Evolutionary conservation across 305 asterid genomes (phyloP), one percentile per base, ranked within the genome.

Genomic region (Fraxinus dipetala): DNA sequence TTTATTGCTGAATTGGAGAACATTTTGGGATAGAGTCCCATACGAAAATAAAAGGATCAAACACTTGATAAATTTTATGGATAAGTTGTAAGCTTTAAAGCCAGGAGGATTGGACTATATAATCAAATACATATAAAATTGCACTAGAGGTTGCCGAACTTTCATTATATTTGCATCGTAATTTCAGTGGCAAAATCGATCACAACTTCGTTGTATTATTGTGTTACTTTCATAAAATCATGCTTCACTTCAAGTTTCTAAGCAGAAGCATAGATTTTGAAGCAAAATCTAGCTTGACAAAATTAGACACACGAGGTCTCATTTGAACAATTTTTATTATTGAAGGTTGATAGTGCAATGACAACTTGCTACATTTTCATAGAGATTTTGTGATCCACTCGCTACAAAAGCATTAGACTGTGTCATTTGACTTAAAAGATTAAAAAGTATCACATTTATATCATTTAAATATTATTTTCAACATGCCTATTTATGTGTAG

Each of bases 11-110:
- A 65, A 75, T 78, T 36, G 81, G 83, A 81, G 20, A 34, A 78
- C 87, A 78, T 81, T 34, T 59, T 54, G 79, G 65, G 51, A 59
- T 69, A 80, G 40, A 80, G 24, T 73, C 79, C 70, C 31, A 78
- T 73, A 38, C 34, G 4, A 38, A 51, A 56, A 35, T 38, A 54
- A 13, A 16, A 77, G 74, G 14, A 40, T 72, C 72, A 18, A 73
- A 77, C 70, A 56, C 1, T 43, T 77, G 59, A 10, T 4, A 75
- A 79, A 75, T 36, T 45, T 73, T 28, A 14, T 51, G 48, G 45
- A 43, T 34, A 59, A 36, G 79, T 59, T 20, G 70, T 6, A 59
- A 61, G 70, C 70, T 61, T 61, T 61, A 61, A 61, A 3, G n/a
- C 73, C 6, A 26, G 6, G 35, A 9, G 16, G 72, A 63, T 63